phyloP scores from a whole-genome alignment of 164 flowering plant species.

The Euptelea pleiosperma region DNA sequence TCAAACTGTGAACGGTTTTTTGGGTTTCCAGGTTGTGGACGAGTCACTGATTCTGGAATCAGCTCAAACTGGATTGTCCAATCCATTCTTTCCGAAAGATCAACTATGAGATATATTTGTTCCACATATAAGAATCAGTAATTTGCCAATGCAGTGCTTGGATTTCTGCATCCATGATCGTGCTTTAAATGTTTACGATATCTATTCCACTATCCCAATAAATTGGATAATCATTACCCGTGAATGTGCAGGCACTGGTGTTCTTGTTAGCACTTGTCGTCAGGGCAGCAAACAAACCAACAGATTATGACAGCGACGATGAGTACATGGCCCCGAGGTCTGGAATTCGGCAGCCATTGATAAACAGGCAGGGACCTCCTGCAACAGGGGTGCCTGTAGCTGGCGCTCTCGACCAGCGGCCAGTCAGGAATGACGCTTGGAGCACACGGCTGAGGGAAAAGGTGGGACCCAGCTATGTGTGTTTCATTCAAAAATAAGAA shows the following conservation, averaged over 20 bases:
- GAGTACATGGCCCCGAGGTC: constrained; percentile 62
- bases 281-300: constrained; percentile 70
- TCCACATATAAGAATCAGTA: too few species aligned
- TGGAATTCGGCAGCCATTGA: constrained; percentile 57
- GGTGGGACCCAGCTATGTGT: too few species aligned
- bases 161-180: too few species aligned
- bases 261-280: constrained; percentile 68
- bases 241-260: constrained; percentile 58
- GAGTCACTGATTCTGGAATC: too few species aligned
- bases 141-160: too few species aligned
- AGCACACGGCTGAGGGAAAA: constrained; percentile 90
- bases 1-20: too few species aligned
- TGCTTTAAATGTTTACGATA: too few species aligned
- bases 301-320: constrained; percentile 83
- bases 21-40: too few species aligned
- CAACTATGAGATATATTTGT: too few species aligned
- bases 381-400: constrained; percentile 67
- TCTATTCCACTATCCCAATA: too few species aligned
- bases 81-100: too few species aligned
- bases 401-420: constrained; percentile 60
- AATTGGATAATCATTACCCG: not conserved
- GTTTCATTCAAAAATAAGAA: not conserved
- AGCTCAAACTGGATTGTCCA: too few species aligned
- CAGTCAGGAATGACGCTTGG: constrained; percentile 87
- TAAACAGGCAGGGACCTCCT: constrained; percentile 53